These are phyloP conservation scores for Diplodia corticola DNA, from an alignment of 2,329 filamentous ascomycete genomes.

Conservation along the genomic window DNA sequence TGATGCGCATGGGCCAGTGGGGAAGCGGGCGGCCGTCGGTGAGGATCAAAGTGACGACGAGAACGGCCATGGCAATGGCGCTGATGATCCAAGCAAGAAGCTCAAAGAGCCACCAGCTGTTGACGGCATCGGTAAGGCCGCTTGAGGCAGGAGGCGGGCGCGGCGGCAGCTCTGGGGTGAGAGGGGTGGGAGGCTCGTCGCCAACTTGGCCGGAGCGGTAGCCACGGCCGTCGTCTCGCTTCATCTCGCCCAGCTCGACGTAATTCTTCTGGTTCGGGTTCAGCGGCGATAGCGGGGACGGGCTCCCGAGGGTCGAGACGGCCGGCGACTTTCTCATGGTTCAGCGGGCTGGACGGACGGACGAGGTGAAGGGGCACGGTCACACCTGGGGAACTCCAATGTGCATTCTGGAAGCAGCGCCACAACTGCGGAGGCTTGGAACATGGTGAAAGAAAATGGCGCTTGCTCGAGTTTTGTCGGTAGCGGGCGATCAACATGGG, in stretches of 20 bases:
- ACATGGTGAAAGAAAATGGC: background rate
- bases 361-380: background rate
- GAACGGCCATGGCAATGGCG: conserved; percentile 16
- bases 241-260: conserved; percentile 16
- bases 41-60: conserved; percentile 21
- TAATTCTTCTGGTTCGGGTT: background rate
- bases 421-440: conserved; percentile 3
- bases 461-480: conserved; percentile 3
- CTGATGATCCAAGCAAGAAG: conserved; percentile 23
- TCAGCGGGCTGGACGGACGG: background rate
- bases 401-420: conserved; percentile 4
- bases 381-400: conserved; percentile 14
- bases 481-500: conserved; percentile 15
- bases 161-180: background rate
- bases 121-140: background rate
- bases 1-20: conserved; percentile 26
- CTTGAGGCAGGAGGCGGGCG: background rate
- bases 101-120: conserved; percentile 22
- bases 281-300: background rate
- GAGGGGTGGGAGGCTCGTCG: background rate
- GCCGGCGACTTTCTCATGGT: background rate
- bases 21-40: conserved; percentile 23
- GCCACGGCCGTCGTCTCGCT: background rate
- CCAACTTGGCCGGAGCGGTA: background rate
- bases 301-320: background rate